phyloP scores from a whole-genome alignment of 192 early-diverging fungal species.

The Allomyces macrogynus region DNA sequence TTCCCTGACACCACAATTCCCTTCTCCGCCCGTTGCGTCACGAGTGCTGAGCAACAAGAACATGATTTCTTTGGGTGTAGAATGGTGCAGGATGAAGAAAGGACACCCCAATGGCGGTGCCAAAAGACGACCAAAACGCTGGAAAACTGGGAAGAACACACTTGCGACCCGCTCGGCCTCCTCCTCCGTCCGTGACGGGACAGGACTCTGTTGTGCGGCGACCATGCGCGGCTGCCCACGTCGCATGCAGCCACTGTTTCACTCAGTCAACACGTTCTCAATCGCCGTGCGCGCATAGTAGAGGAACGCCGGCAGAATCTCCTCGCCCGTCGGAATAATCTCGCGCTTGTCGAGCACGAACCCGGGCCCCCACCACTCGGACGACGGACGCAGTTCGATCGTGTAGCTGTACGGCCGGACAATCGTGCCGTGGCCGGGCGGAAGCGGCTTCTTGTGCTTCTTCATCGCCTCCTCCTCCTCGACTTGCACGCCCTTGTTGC shows the following conservation, averaged over 20 bases:
- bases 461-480: not conserved
- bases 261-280: slow-evolving; percentile 7
- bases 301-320: slow-evolving; percentile 14
- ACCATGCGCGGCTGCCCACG: too few species aligned
- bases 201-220: too few species aligned
- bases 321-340: slow-evolving; percentile 33
- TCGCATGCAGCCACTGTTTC: not conserved
- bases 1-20: too few species aligned
- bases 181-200: too few species aligned
- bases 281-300: slow-evolving; percentile 13
- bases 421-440: slow-evolving; percentile 7
- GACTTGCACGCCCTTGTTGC: not conserved
- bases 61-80: too few species aligned
- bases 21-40: too few species aligned
- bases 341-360: slow-evolving; percentile 32
- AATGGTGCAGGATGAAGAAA: too few species aligned
- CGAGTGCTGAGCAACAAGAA: too few species aligned
- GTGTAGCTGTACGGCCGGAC: slow-evolving; percentile 26
- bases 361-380: slow-evolving; percentile 10
- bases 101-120: too few species aligned
- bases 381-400: slow-evolving; percentile 30
- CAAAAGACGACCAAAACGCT: too few species aligned
- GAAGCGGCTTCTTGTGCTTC: not conserved
- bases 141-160: too few species aligned
- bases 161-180: too few species aligned